Base-by-base conservation (phyloP, 108 stramenopile species). In the Skeletonema costatum region DNA sequence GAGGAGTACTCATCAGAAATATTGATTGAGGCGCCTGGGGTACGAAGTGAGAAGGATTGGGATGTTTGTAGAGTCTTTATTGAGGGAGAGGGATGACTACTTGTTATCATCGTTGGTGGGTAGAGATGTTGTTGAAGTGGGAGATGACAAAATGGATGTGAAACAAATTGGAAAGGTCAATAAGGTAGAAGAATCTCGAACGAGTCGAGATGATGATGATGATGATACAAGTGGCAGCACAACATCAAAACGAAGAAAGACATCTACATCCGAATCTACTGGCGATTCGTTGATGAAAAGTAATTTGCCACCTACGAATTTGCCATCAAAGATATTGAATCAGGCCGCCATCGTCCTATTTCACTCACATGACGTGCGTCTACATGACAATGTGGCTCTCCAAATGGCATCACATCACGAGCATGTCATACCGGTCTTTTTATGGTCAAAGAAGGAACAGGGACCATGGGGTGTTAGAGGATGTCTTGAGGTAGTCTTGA, bases 21-120 rank as follows among this genome's bases (percentile, higher is more conserved):
- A n/a, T 58, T 87, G 58, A 70, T 81, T 65, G 86, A 87, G 60
- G 86, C 86, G 1, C 86, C 86, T 3, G 86, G 86, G n/a, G 69
- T 87, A n/a, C 80, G 86, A 39, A 74, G 31, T 62, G 83, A 84
- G 25, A 81, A 81, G 35, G 86, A 87, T 67, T 53, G 66, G 73
- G 35, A 17, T 5, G 17, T 81, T 81, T 19, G 64, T 78, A 19
- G 12, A 33, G 60, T 50, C 44, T 30, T 51, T 86, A 19, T 41
- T 84, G 44, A 68, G 21, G 5, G 36, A 6, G 36, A 36, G 36
- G 36, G 36, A 36, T 36, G 36, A 36, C 8, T 6, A 36, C 8
- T 6, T 36, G 36, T 36, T 6, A 8, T 36, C 36, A 6, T 36
- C 8, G 36, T 36, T 36, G 36, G 36, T 36, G 36, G 36, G 8